These are phyloP conservation scores for Fomes fomentarius DNA, from an alignment of 1,284 basidiomycete genomes.

Conservation along the genomic window DNA sequence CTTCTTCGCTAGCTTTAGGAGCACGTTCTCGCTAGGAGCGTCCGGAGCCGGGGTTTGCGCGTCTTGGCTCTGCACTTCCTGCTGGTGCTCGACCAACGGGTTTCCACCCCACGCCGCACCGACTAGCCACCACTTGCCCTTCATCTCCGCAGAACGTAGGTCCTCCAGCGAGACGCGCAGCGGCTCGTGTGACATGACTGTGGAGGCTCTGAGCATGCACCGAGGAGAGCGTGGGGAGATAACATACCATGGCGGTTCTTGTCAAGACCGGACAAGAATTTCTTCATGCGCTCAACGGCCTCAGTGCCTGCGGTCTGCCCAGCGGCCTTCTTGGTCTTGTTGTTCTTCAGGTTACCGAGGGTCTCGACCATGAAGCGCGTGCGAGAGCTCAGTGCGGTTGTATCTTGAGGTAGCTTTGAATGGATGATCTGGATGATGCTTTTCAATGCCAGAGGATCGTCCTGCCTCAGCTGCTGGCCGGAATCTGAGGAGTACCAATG, in stretches of 20 bases:
- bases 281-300: slow-evolving; percentile 83
- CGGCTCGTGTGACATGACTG: slow-evolving; percentile 83
- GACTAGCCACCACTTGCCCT: slow-evolving; percentile 99
- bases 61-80: slow-evolving; percentile 24
- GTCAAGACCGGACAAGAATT: slow-evolving; percentile 73
- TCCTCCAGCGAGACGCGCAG: slow-evolving; percentile 86
- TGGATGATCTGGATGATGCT: slow-evolving; percentile 88
- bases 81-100: slow-evolving; percentile 73
- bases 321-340: slow-evolving; percentile 73
- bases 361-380: slow-evolving; percentile 95
- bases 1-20: slow-evolving; percentile 82
- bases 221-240: slow-evolving; percentile 4
- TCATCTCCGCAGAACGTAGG: slow-evolving; percentile 81
- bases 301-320: slow-evolving; percentile 68
- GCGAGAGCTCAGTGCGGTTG: slow-evolving; percentile 71
- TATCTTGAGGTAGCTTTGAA: slow-evolving; percentile 62
- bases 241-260: slow-evolving; percentile 76
- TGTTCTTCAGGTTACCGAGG: slow-evolving; percentile 87
- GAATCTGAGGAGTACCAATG: slow-evolving; percentile 54
- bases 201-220: too few species aligned
- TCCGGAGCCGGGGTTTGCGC: slow-evolving; percentile 24
- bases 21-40: slow-evolving; percentile 45
- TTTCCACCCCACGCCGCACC: slow-evolving; percentile 97
- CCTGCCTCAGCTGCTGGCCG: slow-evolving; percentile 85
- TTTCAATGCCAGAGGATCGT: slow-evolving; percentile 84